Evolutionary conservation across 805 yeast species (phyloP).

Genomic region (Naumovozyma castellii): DNA sequence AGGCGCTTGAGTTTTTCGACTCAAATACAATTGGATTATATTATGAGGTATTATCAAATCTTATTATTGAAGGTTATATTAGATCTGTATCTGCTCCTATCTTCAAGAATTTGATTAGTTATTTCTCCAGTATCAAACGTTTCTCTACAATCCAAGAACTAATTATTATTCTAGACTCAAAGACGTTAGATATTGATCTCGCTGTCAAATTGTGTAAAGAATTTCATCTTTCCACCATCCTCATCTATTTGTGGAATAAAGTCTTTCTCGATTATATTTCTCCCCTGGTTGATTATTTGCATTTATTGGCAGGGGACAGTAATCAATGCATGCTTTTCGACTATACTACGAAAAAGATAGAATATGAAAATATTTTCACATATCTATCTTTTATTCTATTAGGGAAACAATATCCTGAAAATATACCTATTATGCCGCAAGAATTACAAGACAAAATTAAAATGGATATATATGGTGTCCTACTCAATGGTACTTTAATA

Average conservation of each 20-base stretch:
- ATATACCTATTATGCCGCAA: slow-evolving; percentile 34
- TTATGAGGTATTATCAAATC: slow-evolving; percentile 44
- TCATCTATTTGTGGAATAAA: slow-evolving; percentile 61
- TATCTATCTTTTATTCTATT: slow-evolving; percentile 63
- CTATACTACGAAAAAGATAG: slow-evolving; percentile 1
- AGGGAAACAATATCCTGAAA: slow-evolving; percentile 76
- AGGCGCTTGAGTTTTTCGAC: slow-evolving; percentile 7
- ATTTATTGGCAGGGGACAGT: not conserved
- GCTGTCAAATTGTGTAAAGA: slow-evolving; percentile 54
- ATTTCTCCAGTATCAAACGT: slow-evolving; percentile 34
- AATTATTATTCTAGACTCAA: slow-evolving; percentile 58
- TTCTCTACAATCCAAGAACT: slow-evolving; percentile 53
- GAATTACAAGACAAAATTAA: slow-evolving; percentile 37
- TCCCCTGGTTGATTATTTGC: slow-evolving; percentile 56
- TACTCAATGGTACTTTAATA: slow-evolving; percentile 50
- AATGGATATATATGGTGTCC: slow-evolving; percentile 40
- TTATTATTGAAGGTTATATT: slow-evolving; percentile 40
- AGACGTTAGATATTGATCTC: slow-evolving; percentile 66
- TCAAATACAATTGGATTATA: slow-evolving; percentile 30
- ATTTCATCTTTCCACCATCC: slow-evolving; percentile 50
- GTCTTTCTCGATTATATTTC: slow-evolving; percentile 61
- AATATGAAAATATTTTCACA: slow-evolving; percentile 33
- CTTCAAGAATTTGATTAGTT: slow-evolving; percentile 50
- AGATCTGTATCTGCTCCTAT: slow-evolving; percentile 50
- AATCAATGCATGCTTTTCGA: slow-evolving; percentile 11